phyloP scores from a whole-genome alignment of 352 stramenopile species.

The Globisporangium radiosum region DNA sequence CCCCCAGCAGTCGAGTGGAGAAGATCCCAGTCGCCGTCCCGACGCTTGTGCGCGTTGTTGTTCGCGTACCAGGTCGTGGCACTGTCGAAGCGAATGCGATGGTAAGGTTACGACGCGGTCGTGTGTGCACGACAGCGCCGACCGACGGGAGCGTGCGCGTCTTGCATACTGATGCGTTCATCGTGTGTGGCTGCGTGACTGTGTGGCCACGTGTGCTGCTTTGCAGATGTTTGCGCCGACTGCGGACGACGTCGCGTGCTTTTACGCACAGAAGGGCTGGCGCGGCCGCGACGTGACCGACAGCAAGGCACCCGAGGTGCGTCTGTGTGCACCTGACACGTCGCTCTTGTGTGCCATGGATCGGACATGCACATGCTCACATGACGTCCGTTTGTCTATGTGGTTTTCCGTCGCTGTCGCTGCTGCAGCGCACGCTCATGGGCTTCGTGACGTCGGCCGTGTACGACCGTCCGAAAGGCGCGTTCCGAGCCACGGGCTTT shows the following conservation, averaged over 20 bases:
- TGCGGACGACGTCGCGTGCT: conserved; percentile 17
- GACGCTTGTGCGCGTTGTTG: conserved; percentile 58
- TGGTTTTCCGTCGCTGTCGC: not conserved
- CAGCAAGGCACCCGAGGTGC: conserved; percentile 4
- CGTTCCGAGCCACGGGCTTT: conserved; percentile 57
- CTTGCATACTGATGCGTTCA: conserved; percentile 3
- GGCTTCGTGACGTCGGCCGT: conserved; percentile 70
- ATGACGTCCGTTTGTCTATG: not conserved
- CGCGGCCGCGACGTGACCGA: conserved; percentile 21
- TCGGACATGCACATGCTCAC: no score
- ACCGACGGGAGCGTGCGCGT: not conserved
- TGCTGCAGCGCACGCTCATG: conserved; percentile 28
- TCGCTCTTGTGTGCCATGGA: not conserved
- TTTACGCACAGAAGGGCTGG: conserved; percentile 27
- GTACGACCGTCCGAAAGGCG: conserved; percentile 70
- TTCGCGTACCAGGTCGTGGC: conserved; percentile 49
- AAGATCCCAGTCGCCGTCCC: conserved; percentile 53
- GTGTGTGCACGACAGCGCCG: no score
- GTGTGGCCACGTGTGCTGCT: not conserved
- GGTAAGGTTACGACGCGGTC: conserved; percentile 21
- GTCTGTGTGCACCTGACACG: not conserved
- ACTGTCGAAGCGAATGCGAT: conserved; percentile 53
- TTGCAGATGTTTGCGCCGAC: conserved; percentile 30
- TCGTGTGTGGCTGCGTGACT: not conserved
- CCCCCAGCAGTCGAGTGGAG: not conserved